Base-by-base conservation (phyloP, 129 eudicot species). In the Tanacetum coccineum region DNA sequence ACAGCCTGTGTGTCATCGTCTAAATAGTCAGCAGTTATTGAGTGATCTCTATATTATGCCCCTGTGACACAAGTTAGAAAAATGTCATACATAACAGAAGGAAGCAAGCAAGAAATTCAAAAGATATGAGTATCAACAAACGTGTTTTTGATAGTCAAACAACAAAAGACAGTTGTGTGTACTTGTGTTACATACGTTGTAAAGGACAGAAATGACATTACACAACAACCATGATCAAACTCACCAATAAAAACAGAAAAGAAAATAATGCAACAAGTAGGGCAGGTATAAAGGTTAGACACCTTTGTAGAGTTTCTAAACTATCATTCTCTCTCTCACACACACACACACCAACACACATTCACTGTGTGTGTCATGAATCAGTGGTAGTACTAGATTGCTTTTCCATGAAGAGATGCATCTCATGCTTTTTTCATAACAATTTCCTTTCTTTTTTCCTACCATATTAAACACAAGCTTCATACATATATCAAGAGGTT, bases 211-310 rank as follows among this genome's bases (percentile, higher is more conserved):
- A 15, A 19, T 59, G 87, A 64, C 75, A 72, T 51, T 69, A 65
- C 48, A n/a, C 57, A 18, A 64, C 62, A 46, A 0, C 21, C 70
- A 53, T 47, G 62, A 52, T 72, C 48, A 71, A 61, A 68, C 65
- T 72, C 73, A 75, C 57, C 55, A 47, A 73, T 72, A 68, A 15
- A 59, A 42, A 53, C 13, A 68, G 36, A 64, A 49, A 73, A 7
- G 25, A 59, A 51, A 61, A 71, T 73, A 73, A 73, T 73, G 63
- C 6, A 50, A 64, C 6, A 50, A 64, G 90, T 85, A 79, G 87
- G 84, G 87, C 79, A 73, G 87, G 82, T 73, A 66, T 73, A 72
- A 36, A 70, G 81, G 70, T 68, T 76, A 78, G 85, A 85, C 87
- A 85, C 81, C 85, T 82, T 73, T 71, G 64, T 69, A 75, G 75